Evolutionary conservation across 2,329 filamentous ascomycete genomes (phyloP).

Genomic region (Trichoderma sp.): DNA sequence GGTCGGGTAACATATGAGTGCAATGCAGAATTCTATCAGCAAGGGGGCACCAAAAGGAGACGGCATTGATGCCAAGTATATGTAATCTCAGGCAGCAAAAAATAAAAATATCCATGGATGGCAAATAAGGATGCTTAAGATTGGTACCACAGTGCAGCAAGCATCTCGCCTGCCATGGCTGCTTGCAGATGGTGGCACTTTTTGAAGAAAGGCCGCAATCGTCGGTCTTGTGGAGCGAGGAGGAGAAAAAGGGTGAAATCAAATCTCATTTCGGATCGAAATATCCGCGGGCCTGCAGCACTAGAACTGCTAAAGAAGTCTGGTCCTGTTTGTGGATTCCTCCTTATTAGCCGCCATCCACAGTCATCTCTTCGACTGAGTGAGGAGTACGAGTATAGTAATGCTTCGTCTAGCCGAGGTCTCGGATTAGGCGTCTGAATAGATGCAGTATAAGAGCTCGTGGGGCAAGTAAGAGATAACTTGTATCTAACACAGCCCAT

Average conservation of each 20-base stretch:
- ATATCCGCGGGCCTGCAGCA: neutral
- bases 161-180: neutral
- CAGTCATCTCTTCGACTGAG: neutral
- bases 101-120: neutral
- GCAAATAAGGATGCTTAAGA: conserved; percentile 8
- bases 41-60: neutral
- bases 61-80: neutral
- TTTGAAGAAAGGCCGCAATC: neutral
- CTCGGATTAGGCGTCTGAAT: neutral
- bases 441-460: neutral
- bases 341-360: neutral
- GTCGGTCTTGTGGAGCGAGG: neutral
- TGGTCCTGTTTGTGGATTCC: neutral
- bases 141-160: conserved; percentile 10
- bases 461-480: neutral
- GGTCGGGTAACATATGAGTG: neutral
- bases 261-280: conserved; percentile 14
- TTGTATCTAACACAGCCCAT: neutral
- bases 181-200: neutral
- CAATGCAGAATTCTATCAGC: neutral
- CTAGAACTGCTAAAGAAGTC: neutral
- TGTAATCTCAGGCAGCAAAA: neutral
- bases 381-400: neutral
- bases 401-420: neutral
- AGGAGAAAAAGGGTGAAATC: neutral